Base-by-base conservation (phyloP, 345 rosid species). In the Punica granatum region DNA sequence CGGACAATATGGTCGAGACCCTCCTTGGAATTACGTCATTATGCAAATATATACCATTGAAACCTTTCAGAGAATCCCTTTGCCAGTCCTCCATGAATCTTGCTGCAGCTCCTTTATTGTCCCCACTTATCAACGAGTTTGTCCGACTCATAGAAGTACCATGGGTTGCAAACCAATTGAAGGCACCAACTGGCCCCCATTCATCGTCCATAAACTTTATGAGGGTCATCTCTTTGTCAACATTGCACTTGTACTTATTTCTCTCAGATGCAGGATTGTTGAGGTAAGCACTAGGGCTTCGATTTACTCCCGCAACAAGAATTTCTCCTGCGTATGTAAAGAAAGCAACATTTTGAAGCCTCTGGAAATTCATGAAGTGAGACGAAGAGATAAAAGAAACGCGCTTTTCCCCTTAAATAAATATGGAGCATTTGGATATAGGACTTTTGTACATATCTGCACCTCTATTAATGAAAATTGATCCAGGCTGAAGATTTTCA, bases 71-170 rank as follows among this genome's bases (percentile, higher is more conserved):
- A 48, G 58, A 58, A 34, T 43, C 74, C 34, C 73, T 65, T 34
- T 83, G 83, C 89, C 88, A 87, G 66, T 87, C 92, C 76, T 87
- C 89, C 92, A 87, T 87, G 75, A 87, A 83, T 69, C 89, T 76
- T 10, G 92, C 89, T 18, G 88, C 92, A 51, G 89, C 89, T 18
- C 92, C 92, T 74, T 87, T 87, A 77, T 85, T 87, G 73, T 87
- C 92, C 41, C 92, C 92, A 66, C 92, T 87, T 58, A 85, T 83
- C 80, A 85, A 75, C 18, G 86, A 74, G 72, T 87, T 87, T 39
- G 86, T 80, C 43, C 85, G 83, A 39, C 89, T 78, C 92, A 87
- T 87, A 68, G 89, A 87, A 65, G 92, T 85, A 72, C 92, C 92
- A 75, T 87, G 92, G 51, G 92, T 85, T 59, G 92, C 86, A 75